Base-by-base conservation (phyloP, 2,329 filamentous ascomycete genomes). In the Parafenestella ontariensis region DNA sequence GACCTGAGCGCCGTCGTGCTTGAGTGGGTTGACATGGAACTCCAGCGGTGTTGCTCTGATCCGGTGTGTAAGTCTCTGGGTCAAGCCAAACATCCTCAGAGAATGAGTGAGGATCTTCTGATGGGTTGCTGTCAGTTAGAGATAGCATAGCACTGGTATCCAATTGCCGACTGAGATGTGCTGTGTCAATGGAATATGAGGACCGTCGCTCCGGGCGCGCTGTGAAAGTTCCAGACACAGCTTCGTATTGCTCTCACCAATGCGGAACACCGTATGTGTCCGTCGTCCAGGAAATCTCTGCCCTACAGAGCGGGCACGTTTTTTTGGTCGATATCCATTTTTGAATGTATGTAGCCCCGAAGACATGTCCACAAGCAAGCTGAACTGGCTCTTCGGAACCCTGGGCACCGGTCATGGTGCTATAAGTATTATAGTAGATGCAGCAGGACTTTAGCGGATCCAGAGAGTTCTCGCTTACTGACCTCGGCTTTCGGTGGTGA, bases 261-360 rank as follows among this genome's bases (percentile, higher is more conserved):
- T n/a, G 28, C 34, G n/a, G n/a, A n/a, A n/a, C n/a, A n/a, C n/a
- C n/a, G n/a, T n/a, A n/a, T n/a, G n/a, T n/a, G 17, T n/a, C n/a
- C 11, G 17, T 18, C 8, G 10, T 18, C 34, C 36, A 18, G 18
- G 3, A 49, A 31, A 49, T 47, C 28, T 28, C 29, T 20, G 34
- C 23, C 29, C 60, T 56, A 39, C 62, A 66, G 17, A 62, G 46
- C 8, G 58, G 60, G 36, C 60, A 66, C 24, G 64, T 59, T 23
- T 48, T 51, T 21, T 47, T 56, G 9, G 24, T 36, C 8, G 20
- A 21, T 7, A 36, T 49, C 64, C 58, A 67, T 17, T 28, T 56
- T 13, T 40, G 15, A 18, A 64, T 57, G 45, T 57, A 64, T 15
- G 36, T 47, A 18, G 28, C 34, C n/a, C 62, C 62, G 49, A 62